Percentiles rank a stretch among this genome's conserved stretches.
phyloP scores from a whole-genome alignment of 208 protist species.

The Sergeia podlipaevii region DNA sequence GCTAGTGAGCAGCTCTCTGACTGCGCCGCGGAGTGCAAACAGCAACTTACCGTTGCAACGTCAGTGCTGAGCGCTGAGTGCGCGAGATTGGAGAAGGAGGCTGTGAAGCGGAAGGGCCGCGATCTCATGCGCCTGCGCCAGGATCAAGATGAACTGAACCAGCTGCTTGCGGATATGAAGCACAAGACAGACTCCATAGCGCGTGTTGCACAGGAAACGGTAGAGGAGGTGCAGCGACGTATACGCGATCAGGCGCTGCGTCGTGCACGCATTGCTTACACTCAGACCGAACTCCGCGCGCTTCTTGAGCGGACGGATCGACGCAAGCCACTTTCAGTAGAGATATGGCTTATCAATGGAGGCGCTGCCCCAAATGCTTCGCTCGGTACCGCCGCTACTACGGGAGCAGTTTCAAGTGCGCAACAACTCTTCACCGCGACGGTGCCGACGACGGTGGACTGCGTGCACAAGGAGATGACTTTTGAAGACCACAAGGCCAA shows the following conservation, averaged over 20 bases:
- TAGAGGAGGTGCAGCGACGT: slow-evolving; percentile 33
- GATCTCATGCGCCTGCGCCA: slow-evolving; percentile 49
- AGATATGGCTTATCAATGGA: slow-evolving; percentile 5
- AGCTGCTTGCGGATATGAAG: slow-evolving; percentile 23
- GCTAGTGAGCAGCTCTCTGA: too few species aligned
- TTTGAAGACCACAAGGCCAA: not conserved
- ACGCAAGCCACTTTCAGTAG: slow-evolving; percentile 10
- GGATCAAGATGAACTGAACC: slow-evolving; percentile 44
- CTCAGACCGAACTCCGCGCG: slow-evolving; percentile 22
- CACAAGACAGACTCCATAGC: slow-evolving; percentile 10
- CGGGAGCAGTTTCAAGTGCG: too few species aligned
- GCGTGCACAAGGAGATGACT: not conserved
- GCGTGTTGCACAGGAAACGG: slow-evolving; percentile 12
- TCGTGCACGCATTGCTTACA: slow-evolving; percentile 19
- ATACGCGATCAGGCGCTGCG: slow-evolving; percentile 49
- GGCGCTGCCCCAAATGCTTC: not conserved
- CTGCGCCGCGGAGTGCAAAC: too few species aligned
- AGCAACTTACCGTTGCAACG: too few species aligned
- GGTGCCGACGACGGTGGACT: not conserved
- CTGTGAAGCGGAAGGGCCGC: slow-evolving; percentile 30
- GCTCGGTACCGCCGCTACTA: not conserved
- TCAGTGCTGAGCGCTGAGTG: slow-evolving; percentile 29
- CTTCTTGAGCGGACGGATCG: slow-evolving; percentile 12
- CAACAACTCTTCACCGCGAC: not conserved
- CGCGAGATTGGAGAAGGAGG: slow-evolving; percentile 18